Evolutionary conservation across 495 filamentous ascomycete species (phyloP).

Genomic region (Hypoxylon rickii): DNA sequence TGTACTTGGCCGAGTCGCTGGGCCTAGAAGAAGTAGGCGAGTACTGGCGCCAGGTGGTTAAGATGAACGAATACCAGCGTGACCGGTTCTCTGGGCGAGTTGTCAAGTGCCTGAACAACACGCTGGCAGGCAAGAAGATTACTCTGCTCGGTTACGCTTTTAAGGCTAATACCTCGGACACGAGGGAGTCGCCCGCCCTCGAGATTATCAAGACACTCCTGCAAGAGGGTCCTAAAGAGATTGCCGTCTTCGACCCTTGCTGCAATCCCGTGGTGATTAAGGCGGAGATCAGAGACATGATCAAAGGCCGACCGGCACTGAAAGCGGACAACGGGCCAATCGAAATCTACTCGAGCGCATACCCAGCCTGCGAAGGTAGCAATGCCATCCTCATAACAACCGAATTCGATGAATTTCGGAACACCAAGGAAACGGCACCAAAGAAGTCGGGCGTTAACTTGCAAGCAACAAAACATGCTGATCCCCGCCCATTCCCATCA

Average conservation of each 20-base stretch:
- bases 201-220: slow-evolving; percentile 68
- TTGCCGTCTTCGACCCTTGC: slow-evolving; percentile 77
- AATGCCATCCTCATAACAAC: slow-evolving; percentile 65
- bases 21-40: slow-evolving; percentile 72
- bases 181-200: slow-evolving; percentile 71
- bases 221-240: slow-evolving; percentile 63
- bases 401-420: slow-evolving; percentile 67
- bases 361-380: slow-evolving; percentile 56
- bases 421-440: slow-evolving; percentile 17
- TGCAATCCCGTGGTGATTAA: slow-evolving; percentile 51
- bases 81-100: slow-evolving; percentile 67
- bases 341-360: slow-evolving; percentile 51
- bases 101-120: slow-evolving; percentile 68
- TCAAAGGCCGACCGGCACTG: slow-evolving; percentile 35
- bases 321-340: slow-evolving; percentile 46
- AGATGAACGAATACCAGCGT: slow-evolving; percentile 79
- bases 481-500: slow-evolving; percentile 33
- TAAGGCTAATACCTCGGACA: slow-evolving; percentile 82
- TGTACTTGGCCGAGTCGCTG: slow-evolving; percentile 73
- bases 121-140: slow-evolving; percentile 71
- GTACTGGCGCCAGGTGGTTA: slow-evolving; percentile 75
- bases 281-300: slow-evolving; percentile 48
- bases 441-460: not conserved
- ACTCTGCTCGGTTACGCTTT: slow-evolving; percentile 78
- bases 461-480: slow-evolving; percentile 10